Evolutionary conservation across 352 stramenopile species (phyloP), one percentile per base, ranked within the genome.

Genomic region (Globisporangium paddicum): DNA sequence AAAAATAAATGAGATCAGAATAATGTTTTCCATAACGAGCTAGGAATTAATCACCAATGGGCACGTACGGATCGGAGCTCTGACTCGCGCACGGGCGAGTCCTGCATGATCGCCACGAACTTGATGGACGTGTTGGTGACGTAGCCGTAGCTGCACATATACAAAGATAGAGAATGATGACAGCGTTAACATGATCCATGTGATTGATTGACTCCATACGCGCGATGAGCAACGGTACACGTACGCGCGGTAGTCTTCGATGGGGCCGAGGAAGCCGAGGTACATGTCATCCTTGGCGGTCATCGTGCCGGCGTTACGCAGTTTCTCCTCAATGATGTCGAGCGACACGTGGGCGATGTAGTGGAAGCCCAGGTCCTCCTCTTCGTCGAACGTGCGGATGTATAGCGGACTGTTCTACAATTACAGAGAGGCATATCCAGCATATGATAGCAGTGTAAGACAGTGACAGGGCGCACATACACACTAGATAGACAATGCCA

Each of bases 121-220:
- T 95, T 95, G 66, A 89, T 73, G 11, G 79, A 83, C 53, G 83
- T 93, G 71, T 93, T 95, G 63, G 86, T 93, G 50, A 93, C 79
- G 64, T 95, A 95, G 19, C 74, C 83, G 45, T 92, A 87, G 28
- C 77, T 87, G 65, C 18, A 46, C 2, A 3, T 2, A 28, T 10
- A 23, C 14, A 34, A 3, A 30, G 2, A 46, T 8, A 25, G 16
- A 49, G 3, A 32, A 32, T n/a, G 16, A 7, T 28, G 1, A 10
- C 25, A 11, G 26, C 8, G 11, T 42, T 26, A 26, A 5, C 47
- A 37, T n/a, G n/a, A 38, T 10, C 13, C 46, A 21, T 3, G 26
- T 0, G 32, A 14, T 0, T 25, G 19, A 30, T 16, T 23, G n/a
- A 25, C n/a, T n/a, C 19, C 11, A 37, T 6, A 26, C 35, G n/a